Evolutionary conservation across 2,329 filamentous ascomycete species (phyloP), one percentile per base, ranked within the genome.

Genomic region (Pseudogymnoascus sp.): DNA sequence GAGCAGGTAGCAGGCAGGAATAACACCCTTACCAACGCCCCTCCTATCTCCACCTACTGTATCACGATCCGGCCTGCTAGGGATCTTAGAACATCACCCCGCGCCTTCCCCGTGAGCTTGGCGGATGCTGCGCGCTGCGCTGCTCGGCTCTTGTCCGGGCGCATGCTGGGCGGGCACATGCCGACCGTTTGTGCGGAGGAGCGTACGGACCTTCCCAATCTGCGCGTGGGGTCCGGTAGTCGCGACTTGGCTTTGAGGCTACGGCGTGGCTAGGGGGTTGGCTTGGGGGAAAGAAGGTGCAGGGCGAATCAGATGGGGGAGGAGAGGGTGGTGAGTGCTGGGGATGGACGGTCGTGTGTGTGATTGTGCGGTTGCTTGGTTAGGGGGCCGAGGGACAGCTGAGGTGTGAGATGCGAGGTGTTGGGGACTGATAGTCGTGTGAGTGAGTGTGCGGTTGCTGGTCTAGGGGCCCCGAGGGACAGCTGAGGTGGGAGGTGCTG

Each of bases 141-240:
- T n/a, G 13, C 35, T 15, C 35, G 35, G 35, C 35, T n/a, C 35
- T 37, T 37, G 35, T 1, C 6, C 5, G n/a, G 35, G 33, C 35
- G 35, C 35, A 18, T 37, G 35, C 35, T 5, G 13, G 34, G 5
- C 6, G 34, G 2, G 33, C 33, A 35, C 35, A 38, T 38, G 35
- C 35, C 33, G 33, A n/a, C 30, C 30, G 30, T 33, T 26, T 5
- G 10, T 30, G 34, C 15, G 9, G 37, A 4, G 8, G 18, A 18
- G 37, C n/a, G 21, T 4, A 45, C 12, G 26, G 41, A 48, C 41
- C 41, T 48, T 48, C 41, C 41, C n/a, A 10, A 48, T 48, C 15
- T 48, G 41, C 41, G 41, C 41, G 10, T 28, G 41, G 41, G 41
- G 41, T 48, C 41, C 41, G 41, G 41, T 48, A 48, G 41, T 48